Evolutionary conservation across 495 filamentous ascomycete genomes (phyloP).

Genomic region (Lasiosphaeria hispida): DNA sequence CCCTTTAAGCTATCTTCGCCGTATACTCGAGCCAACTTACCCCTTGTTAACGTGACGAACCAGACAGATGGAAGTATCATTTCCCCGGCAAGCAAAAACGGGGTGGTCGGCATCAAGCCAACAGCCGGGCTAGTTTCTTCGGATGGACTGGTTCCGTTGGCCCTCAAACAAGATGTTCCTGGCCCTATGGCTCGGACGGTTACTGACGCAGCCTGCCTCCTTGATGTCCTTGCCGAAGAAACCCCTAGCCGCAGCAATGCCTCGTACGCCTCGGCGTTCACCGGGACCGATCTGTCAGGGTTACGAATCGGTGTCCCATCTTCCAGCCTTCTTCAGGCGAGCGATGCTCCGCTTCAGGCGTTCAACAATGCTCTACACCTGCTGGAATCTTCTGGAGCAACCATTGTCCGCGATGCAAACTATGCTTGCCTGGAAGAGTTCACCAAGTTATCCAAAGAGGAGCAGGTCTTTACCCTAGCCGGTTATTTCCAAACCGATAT

Average conservation of each 20-base stretch:
- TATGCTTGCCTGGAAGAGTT: too few species aligned
- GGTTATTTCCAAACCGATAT: slow-evolving; percentile 9
- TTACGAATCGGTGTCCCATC: too few species aligned
- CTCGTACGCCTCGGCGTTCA: not conserved
- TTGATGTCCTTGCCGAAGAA: not conserved
- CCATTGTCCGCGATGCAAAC: too few species aligned
- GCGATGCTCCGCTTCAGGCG: too few species aligned
- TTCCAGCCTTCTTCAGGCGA: too few species aligned
- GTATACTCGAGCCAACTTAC: not conserved
- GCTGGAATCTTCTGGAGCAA: too few species aligned
- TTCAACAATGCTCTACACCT: too few species aligned
- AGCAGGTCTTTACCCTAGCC: not conserved
- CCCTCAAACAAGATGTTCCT: not conserved
- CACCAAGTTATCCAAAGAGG: too few species aligned
- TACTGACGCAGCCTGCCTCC: slow-evolving; percentile 1
- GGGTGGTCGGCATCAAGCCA: slow-evolving; percentile 8
- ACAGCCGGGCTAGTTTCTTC: not conserved
- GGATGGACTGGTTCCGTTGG: not conserved
- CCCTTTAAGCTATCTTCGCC: not conserved
- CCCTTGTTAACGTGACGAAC: too few species aligned
- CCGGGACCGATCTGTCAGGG: too few species aligned
- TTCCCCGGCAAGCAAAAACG: not conserved
- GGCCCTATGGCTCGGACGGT: not conserved
- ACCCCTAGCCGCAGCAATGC: not conserved
- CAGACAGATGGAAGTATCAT: not conserved